Evolutionary conservation across 129 eudicot genomes (phyloP).

Genomic region (Dittrichia graveolens): DNA sequence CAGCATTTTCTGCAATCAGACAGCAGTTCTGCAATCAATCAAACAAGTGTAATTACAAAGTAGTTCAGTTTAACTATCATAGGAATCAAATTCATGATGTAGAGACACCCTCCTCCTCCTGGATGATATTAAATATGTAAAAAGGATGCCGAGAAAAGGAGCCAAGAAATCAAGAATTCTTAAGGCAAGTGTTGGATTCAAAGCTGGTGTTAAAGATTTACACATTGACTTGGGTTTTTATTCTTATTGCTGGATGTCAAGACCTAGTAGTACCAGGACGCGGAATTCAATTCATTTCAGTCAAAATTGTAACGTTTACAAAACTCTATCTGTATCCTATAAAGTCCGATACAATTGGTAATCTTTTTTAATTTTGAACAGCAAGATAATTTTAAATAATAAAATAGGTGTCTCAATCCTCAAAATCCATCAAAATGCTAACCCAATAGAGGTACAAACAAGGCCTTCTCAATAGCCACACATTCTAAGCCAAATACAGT

Average conservation of each 20-base stretch:
- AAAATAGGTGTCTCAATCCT: too few species aligned
- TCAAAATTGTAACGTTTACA: neutral
- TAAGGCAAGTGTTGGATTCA: conserved; percentile 11
- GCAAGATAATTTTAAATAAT: too few species aligned
- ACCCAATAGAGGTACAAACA: too few species aligned
- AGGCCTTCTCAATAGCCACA: too few species aligned
- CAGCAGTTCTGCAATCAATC: conserved; percentile 59
- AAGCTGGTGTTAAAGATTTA: neutral
- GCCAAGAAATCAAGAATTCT: conserved; percentile 1
- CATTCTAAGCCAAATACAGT: too few species aligned
- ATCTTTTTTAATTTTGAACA: too few species aligned
- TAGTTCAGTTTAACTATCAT: conserved; percentile 2
- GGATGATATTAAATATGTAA: neutral
- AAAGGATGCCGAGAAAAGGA: neutral
- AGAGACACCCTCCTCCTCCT: neutral
- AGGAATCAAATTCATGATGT: conserved; percentile 12
- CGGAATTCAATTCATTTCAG: neutral
- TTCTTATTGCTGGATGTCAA: neutral
- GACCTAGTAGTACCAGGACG: conserved; percentile 6
- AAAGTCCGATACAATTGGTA: too few species aligned
- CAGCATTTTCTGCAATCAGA: conserved; percentile 91
- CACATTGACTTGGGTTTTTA: neutral
- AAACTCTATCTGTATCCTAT: too few species aligned
- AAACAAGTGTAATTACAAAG: conserved; percentile 12
- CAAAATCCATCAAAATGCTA: too few species aligned